These are phyloP conservation scores for Pulveroboletus ravenelii DNA, from an alignment of 768 basidiomycete species.

Conservation along the genomic window DNA sequence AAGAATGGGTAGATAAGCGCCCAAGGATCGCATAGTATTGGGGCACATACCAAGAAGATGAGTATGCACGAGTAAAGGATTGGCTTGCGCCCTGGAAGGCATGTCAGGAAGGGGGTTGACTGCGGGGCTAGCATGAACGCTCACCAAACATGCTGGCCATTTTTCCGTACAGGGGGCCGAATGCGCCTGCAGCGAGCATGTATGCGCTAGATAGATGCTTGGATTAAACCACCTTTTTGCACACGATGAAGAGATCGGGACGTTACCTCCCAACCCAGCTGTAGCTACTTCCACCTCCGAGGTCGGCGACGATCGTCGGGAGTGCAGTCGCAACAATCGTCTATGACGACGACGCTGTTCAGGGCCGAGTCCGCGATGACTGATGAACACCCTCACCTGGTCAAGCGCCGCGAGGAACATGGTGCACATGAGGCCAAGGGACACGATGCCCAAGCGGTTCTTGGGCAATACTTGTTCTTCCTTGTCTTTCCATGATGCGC, in stretches of 20 bases:
- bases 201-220: slow-evolving; percentile 53
- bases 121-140: not conserved
- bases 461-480: slow-evolving; percentile 53
- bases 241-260: not conserved
- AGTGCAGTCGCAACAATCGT: slow-evolving; percentile 73
- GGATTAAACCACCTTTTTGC: not conserved
- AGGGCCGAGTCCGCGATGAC: not conserved
- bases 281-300: slow-evolving; percentile 60
- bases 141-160: slow-evolving; percentile 55
- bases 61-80: slow-evolving; percentile 54
- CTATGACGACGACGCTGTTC: slow-evolving; percentile 23
- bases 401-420: slow-evolving; percentile 48
- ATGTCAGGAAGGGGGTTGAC: too few relatives aligned
- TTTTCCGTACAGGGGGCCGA: slow-evolving; percentile 76
- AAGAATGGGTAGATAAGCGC: not conserved
- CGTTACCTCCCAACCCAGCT: slow-evolving; percentile 70
- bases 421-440: slow-evolving; percentile 29
- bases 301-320: slow-evolving; percentile 63
- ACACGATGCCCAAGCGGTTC: slow-evolving; percentile 22
- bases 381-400: slow-evolving; percentile 37
- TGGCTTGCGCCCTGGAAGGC: slow-evolving; percentile 52
- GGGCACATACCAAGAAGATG: slow-evolving; percentile 55
- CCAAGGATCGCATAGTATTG: too few relatives aligned
- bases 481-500: slow-evolving; percentile 50
- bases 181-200: slow-evolving; percentile 60